Conservation (phyloP, 2,329 filamentous ascomycete genomes). For the Fusarium transvaalense region DNA sequence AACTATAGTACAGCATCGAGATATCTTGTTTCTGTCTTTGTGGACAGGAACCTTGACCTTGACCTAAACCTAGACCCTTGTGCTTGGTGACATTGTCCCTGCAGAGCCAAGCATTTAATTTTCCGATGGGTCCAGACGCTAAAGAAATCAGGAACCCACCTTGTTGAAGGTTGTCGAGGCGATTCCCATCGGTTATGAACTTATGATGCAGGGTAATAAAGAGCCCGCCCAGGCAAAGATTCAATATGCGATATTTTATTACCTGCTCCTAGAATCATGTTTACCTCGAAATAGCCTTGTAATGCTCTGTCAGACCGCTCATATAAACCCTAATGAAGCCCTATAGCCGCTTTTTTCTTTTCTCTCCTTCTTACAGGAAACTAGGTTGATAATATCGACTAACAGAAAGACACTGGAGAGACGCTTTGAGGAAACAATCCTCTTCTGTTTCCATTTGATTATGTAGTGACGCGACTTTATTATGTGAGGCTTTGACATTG, state of each 20-base stretch:
- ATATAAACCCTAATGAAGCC: neutral
- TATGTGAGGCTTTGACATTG: neutral
- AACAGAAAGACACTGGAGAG: too few relatives aligned
- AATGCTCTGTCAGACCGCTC: too few relatives aligned
- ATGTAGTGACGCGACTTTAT: neutral
- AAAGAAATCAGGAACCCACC: neutral
- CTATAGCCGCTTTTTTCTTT: neutral
- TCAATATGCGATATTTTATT: neutral
- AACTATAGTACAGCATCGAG: too few relatives aligned
- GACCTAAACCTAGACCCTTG: neutral
- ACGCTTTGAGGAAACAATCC: neutral
- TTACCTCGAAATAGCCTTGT: too few relatives aligned
- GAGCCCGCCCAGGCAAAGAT: too few relatives aligned
- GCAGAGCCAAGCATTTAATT: slow-evolving; percentile 13
- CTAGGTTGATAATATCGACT: too few relatives aligned
- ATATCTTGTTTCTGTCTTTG: neutral
- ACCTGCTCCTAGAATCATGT: too few relatives aligned
- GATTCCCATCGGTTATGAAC: neutral
- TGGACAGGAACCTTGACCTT: neutral
- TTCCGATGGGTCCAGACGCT: neutral
- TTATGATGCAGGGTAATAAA: too few relatives aligned
- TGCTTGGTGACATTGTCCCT: neutral
- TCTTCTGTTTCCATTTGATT: fast-evolving
- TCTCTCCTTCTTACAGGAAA: neutral
- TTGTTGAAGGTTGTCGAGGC: neutral